phyloP scores from a whole-genome alignment of 305 asterid species.

The Fraxinus xanthoxyloides region DNA sequence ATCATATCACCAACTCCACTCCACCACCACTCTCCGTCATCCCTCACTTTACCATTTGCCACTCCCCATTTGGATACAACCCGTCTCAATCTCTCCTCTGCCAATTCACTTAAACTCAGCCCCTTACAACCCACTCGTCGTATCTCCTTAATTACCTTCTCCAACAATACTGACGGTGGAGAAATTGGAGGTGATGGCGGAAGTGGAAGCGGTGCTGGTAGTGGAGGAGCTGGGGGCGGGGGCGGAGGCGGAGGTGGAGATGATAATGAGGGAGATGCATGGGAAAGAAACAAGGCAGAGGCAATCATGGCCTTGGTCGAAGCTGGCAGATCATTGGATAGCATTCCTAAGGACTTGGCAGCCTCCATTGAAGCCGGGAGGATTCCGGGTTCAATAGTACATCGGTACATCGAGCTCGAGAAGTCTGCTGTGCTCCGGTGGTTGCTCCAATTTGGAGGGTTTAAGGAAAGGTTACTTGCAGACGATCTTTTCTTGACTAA shows the following conservation, averaged over 20 bases:
- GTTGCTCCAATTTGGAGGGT: constrained; percentile 79
- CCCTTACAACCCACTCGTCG: constrained; percentile 32
- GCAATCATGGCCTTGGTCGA: constrained; percentile 78
- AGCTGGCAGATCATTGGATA: constrained; percentile 69
- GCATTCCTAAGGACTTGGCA: constrained; percentile 79
- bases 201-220: constrained; percentile 21
- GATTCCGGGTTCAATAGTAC: constrained; percentile 65
- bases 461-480: constrained; percentile 83
- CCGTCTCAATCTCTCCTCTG: constrained; percentile 25
- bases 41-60: constrained; percentile 29
- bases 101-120: constrained; percentile 27
- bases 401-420: constrained; percentile 69
- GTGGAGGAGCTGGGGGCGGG: constrained; percentile 25
- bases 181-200: constrained; percentile 17
- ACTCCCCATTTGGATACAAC: constrained; percentile 22
- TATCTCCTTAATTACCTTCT: constrained; percentile 35
- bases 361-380: constrained; percentile 75
- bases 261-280: constrained; percentile 54
- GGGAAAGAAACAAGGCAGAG: constrained; percentile 62
- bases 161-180: constrained; percentile 26
- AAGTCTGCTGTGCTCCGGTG: constrained; percentile 60
- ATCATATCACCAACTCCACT: constrained; percentile 22
- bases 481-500: constrained; percentile 96
- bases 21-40: constrained; percentile 26
- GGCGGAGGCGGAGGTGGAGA: constrained; percentile 29